Conservation (phyloP, 176 grass and related monocot genomes). For the Triticum aestivum region IWGSC_CS_RefSeq_v2.1 NC_057813.1:449136829-449137328, state of each 20-base stretch:
- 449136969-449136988: neutral
- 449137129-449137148: neutral
- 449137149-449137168: conserved; percentile 11
- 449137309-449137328: no score
- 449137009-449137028: neutral
- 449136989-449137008: neutral
- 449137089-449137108: conserved; percentile 10
- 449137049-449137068: conserved; percentile 7
- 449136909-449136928: neutral
- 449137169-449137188: neutral
- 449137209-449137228: neutral
- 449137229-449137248: neutral
- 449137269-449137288: no score
- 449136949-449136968: conserved; percentile 10
- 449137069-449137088: conserved; percentile 1
- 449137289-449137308: no score
- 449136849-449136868: no score
- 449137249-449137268: no score
- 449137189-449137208: conserved; percentile 6
- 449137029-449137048: neutral
- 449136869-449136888: no score
- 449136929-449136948: neutral
- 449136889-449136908: neutral
- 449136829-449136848: no score
- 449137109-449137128: neutral